Percentiles rank a stretch among this genome's conserved stretches.
Evolutionary conservation across 2,329 filamentous ascomycete species (phyloP).

Genomic region (Trichoderma polysporum): DNA sequence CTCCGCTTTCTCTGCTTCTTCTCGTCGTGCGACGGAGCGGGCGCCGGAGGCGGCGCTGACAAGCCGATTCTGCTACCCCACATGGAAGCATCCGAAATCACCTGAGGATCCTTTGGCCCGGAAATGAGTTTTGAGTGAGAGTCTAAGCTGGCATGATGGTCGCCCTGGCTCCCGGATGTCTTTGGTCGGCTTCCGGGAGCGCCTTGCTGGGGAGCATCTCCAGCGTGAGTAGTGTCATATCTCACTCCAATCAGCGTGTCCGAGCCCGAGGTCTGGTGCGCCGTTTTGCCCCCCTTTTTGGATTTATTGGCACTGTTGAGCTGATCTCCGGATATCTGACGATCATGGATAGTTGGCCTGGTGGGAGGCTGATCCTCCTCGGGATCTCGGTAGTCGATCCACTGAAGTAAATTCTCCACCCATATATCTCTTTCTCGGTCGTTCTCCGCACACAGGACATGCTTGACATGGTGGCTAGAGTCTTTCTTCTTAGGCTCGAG

Average conservation of each 20-base stretch:
- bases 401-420: slow-evolving; percentile 86
- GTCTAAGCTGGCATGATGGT: slow-evolving; percentile 33
- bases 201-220: slow-evolving; percentile 47
- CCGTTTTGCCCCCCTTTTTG: slow-evolving; percentile 34
- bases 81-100: slow-evolving; percentile 77
- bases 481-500: slow-evolving; percentile 97
- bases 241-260: slow-evolving; percentile 57
- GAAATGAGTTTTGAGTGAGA: slow-evolving; percentile 65
- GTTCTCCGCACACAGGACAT: slow-evolving; percentile 93
- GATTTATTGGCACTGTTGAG: slow-evolving; percentile 30
- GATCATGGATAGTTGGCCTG: slow-evolving; percentile 40
- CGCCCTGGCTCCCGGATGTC: slow-evolving; percentile 35
- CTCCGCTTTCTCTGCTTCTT: slow-evolving; percentile 79
- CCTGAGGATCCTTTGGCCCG: slow-evolving; percentile 76
- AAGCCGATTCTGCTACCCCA: slow-evolving; percentile 79
- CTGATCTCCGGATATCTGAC: slow-evolving; percentile 38
- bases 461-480: slow-evolving; percentile 79
- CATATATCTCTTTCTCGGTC: slow-evolving; percentile 89
- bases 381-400: slow-evolving; percentile 73
- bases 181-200: slow-evolving; percentile 38
- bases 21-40: slow-evolving; percentile 59
- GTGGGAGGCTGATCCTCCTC: slow-evolving; percentile 44
- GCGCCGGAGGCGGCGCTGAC: slow-evolving; percentile 47
- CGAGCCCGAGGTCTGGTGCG: slow-evolving; percentile 40
- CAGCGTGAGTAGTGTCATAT: slow-evolving; percentile 56